Conservation (phyloP, 371 early-diverging fungal genomes). For the Mucor irregularis region DNA sequence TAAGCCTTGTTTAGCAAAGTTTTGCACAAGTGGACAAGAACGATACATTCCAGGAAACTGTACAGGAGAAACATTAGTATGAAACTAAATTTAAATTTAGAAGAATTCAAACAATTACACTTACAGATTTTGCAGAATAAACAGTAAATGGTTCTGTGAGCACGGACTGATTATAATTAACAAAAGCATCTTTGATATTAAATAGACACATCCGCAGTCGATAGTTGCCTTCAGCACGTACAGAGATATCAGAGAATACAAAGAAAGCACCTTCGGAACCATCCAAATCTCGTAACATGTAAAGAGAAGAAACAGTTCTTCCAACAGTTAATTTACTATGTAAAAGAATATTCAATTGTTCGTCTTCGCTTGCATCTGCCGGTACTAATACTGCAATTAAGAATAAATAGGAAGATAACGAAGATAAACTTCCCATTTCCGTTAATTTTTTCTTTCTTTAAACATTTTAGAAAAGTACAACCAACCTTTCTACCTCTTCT, state of each 20-base stretch:
- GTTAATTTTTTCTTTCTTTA: too few relatives aligned
- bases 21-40: slow-evolving; percentile 62
- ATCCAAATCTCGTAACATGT: slow-evolving; percentile 60
- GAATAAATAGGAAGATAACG: slow-evolving; percentile 31
- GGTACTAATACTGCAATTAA: slow-evolving; percentile 40
- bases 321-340: slow-evolving; percentile 50
- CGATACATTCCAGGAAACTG: slow-evolving; percentile 59
- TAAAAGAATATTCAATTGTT: slow-evolving; percentile 15
- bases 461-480: too few relatives aligned
- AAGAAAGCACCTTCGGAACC: slow-evolving; percentile 86
- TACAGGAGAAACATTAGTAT: background rate
- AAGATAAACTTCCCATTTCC: slow-evolving; percentile 18
- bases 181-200: slow-evolving; percentile 69
- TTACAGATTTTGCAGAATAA: slow-evolving; percentile 44
- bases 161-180: slow-evolving; percentile 26
- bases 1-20: slow-evolving; percentile 69
- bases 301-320: slow-evolving; percentile 61
- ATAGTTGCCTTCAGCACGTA: slow-evolving; percentile 87
- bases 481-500: too few relatives aligned
- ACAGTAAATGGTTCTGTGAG: slow-evolving; percentile 49
- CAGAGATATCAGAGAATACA: slow-evolving; percentile 92
- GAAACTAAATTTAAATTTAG: background rate
- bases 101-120: background rate
- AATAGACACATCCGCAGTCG: slow-evolving; percentile 86
- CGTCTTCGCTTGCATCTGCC: slow-evolving; percentile 2